Conservation (phyloP, 192 early-diverging fungal genomes). For the Thoreauomyces humboldtii region DNA sequence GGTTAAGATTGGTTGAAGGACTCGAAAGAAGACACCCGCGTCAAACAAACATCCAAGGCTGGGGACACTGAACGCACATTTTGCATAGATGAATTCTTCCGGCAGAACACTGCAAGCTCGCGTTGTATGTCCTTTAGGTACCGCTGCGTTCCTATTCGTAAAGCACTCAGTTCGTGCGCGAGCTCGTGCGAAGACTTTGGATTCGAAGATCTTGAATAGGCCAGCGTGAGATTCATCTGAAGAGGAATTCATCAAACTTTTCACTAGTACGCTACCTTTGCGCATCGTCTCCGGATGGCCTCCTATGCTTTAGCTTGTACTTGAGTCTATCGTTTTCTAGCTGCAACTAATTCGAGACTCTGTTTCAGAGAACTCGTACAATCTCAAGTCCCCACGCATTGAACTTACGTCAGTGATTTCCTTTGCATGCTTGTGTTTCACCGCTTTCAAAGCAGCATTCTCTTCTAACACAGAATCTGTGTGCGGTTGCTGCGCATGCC, state of each 20-base stretch:
- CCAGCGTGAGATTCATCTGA: too few species aligned
- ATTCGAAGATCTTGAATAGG: too few species aligned
- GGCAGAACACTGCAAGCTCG: conserved; percentile 1
- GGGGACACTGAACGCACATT: conserved; percentile 16
- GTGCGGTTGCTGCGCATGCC: background rate
- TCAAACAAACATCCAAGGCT: too few species aligned
- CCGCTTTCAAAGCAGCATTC: conserved; percentile 16
- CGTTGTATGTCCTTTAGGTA: conserved; percentile 11
- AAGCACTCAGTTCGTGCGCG: conserved; percentile 5
- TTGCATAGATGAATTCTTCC: background rate
- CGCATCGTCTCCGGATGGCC: background rate
- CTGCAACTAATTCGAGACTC: conserved; percentile 30
- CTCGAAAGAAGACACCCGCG: background rate
- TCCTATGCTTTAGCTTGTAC: conserved; percentile 33
- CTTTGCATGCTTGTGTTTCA: conserved; percentile 24
- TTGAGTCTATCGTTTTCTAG: conserved; percentile 47
- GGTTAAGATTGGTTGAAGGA: background rate
- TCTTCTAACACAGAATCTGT: conserved; percentile 10
- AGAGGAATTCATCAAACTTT: too few species aligned
- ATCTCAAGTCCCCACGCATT: too few species aligned
- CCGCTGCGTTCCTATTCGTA: conserved; percentile 12
- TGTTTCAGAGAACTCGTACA: too few species aligned
- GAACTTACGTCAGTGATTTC: conserved; percentile 30
- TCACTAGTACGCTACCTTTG: too few species aligned
- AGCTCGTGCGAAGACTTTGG: too few species aligned